A percentile compares a stretch with the other conserved stretches of the same genome.
Conservation (phyloP, 257 asterid species). For the Solanum chiquidenum region DNA sequence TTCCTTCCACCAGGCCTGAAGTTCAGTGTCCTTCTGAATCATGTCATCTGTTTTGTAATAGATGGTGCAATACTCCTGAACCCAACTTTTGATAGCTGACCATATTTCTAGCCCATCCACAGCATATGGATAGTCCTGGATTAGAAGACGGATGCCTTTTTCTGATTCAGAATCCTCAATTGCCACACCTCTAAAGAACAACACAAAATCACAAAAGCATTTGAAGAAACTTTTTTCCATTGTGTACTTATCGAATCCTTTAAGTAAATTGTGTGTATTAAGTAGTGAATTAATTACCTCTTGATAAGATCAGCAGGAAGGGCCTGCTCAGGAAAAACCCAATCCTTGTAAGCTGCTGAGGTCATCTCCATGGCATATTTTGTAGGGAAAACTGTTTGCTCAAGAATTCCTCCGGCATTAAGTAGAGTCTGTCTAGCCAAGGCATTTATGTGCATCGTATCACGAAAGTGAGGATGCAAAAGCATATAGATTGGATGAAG, state of each 20-base stretch:
- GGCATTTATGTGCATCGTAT: slow-evolving; percentile 66
- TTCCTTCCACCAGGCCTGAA: slow-evolving; percentile 85
- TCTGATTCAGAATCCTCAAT: slow-evolving; percentile 42
- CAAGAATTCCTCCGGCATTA: slow-evolving; percentile 60
- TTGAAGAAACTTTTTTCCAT: not conserved
- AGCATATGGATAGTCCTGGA: slow-evolving; percentile 72
- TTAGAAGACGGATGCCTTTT: slow-evolving; percentile 53
- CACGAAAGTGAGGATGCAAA: slow-evolving; percentile 62
- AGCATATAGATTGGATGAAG: slow-evolving; percentile 63
- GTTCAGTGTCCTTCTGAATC: slow-evolving; percentile 45
- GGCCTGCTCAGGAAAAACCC: slow-evolving; percentile 59
- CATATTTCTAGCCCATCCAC: slow-evolving; percentile 85
- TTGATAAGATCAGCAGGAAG: slow-evolving; percentile 61
- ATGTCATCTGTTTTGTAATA: slow-evolving; percentile 50
- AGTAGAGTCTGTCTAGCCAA: slow-evolving; percentile 50
- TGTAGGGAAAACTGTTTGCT: slow-evolving; percentile 46
- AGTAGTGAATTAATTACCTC: slow-evolving; percentile 24
- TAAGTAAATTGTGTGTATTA: not conserved
- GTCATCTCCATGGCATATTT: slow-evolving; percentile 53
- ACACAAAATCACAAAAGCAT: not conserved
- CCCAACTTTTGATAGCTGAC: slow-evolving; percentile 78
- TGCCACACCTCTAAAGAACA: slow-evolving; percentile 46
- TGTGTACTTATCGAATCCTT: not conserved
- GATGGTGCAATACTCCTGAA: slow-evolving; percentile 46
- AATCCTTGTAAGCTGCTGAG: slow-evolving; percentile 32